phyloP scores from a whole-genome alignment of 2,329 filamentous ascomycete species.

The Botrytis porri region DNA sequence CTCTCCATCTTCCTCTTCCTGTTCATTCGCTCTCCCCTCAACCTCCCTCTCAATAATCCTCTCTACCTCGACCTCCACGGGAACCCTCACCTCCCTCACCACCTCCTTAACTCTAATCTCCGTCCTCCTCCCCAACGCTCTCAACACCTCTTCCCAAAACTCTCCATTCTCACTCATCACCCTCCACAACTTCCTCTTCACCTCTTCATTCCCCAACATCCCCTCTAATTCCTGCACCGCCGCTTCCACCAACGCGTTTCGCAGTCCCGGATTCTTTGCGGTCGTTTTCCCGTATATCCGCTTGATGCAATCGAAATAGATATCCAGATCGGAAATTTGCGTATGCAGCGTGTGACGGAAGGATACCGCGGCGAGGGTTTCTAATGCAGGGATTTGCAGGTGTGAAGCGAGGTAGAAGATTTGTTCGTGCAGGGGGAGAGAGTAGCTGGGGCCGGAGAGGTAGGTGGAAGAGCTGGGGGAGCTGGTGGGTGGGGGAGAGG shows the following conservation, averaged over 20 bases:
- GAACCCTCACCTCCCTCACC: conserved; percentile 27
- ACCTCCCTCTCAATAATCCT: conserved; percentile 12
- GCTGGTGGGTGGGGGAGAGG: background rate
- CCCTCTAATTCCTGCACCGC: conserved; percentile 25
- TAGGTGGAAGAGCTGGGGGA: conserved; percentile 17
- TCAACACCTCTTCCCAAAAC: conserved; percentile 28
- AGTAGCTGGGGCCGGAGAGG: conserved; percentile 8
- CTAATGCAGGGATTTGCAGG: conserved; percentile 22
- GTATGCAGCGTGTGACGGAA: conserved; percentile 24
- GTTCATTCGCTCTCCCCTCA: background rate
- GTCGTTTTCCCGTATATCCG: conserved; percentile 23
- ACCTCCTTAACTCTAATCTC: conserved; percentile 10
- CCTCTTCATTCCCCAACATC: conserved; percentile 20
- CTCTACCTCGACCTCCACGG: conserved; percentile 28
- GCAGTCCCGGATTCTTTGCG: conserved; percentile 14
- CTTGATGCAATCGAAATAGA: conserved; percentile 21
- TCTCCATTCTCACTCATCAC: conserved; percentile 23
- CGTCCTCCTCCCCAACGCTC: conserved; percentile 12
- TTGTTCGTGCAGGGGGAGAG: conserved; percentile 25
- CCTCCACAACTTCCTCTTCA: conserved; percentile 20
- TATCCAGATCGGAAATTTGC: conserved; percentile 16
- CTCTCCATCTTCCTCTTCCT: conserved; percentile 7
- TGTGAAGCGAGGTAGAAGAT: conserved; percentile 26
- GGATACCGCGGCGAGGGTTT: conserved; percentile 18
- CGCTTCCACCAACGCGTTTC: conserved; percentile 25